Conservation (phyloP, 2,329 filamentous ascomycete species). For the Chaetoscypha palmicola region DNA sequence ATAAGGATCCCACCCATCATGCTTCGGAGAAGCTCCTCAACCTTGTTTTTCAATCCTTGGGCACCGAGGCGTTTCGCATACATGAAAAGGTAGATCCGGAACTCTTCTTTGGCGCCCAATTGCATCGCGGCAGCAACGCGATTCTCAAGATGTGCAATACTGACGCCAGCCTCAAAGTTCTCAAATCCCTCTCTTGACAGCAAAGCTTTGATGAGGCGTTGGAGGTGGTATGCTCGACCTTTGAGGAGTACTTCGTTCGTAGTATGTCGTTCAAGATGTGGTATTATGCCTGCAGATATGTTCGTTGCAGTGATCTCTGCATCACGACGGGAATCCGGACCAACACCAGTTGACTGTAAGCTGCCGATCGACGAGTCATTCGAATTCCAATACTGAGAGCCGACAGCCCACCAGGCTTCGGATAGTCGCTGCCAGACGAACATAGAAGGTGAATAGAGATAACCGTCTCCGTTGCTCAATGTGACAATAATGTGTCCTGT, state of each 20-base stretch:
- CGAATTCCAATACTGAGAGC: constrained; percentile 98
- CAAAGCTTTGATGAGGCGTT: constrained; percentile 83
- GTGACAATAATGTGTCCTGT: constrained; percentile 82
- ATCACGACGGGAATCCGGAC: constrained; percentile 43
- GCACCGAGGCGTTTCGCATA: constrained; percentile 93
- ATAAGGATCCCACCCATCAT: constrained; percentile 66
- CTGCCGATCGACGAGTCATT: constrained; percentile 85
- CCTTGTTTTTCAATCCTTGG: constrained; percentile 79
- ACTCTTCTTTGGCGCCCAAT: constrained; percentile 82
- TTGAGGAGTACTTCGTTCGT: constrained; percentile 88
- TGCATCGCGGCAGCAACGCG: constrained; percentile 83
- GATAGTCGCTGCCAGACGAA: constrained; percentile 92
- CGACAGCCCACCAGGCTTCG: constrained; percentile 96
- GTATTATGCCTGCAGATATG: constrained; percentile 86
- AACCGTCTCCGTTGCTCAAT: constrained; percentile 90
- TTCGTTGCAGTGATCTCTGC: constrained; percentile 46
- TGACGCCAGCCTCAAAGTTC: constrained; percentile 82
- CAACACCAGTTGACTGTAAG: constrained; percentile 63
- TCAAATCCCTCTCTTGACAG: constrained; percentile 88
- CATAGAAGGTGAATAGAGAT: constrained; percentile 78
- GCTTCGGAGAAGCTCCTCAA: constrained; percentile 82
- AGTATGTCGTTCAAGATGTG: constrained; percentile 87
- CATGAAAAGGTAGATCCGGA: constrained; percentile 92
- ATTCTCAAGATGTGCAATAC: constrained; percentile 92
- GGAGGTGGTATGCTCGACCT: constrained; percentile 83